phyloP scores from a whole-genome alignment of 2,329 filamentous ascomycete genomes.

The Macroventuria anomochaeta region DNA sequence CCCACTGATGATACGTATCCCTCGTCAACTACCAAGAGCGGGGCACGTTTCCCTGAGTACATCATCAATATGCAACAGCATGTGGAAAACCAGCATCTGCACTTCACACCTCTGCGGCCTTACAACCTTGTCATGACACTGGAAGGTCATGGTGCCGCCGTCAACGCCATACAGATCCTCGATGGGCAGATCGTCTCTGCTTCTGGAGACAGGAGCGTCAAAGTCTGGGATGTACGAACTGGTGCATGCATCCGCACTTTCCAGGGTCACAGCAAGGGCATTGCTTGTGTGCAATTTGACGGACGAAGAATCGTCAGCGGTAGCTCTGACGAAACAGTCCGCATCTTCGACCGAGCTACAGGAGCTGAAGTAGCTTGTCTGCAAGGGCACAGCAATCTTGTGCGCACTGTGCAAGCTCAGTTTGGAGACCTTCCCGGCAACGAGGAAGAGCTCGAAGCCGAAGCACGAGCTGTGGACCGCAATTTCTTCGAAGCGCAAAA shows the following conservation, averaged over 20 bases:
- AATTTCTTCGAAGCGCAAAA: conserved; percentile 69
- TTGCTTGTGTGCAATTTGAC: conserved; percentile 97
- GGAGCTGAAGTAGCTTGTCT: conserved; percentile 90
- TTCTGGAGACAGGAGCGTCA: conserved; percentile 91
- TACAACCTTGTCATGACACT: conserved; percentile 81
- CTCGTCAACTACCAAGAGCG: conserved; percentile 49
- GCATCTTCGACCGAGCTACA: conserved; percentile 88
- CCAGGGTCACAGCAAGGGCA: conserved; percentile 89
- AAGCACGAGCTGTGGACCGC: conserved; percentile 75
- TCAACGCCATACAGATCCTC: conserved; percentile 93
- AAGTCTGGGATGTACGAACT: conserved; percentile 89
- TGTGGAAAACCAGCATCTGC: conserved; percentile 47
- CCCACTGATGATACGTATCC: conserved; percentile 51
- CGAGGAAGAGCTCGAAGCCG: conserved; percentile 72
- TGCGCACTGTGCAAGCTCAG: conserved; percentile 92
- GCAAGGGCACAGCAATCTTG: conserved; percentile 79
- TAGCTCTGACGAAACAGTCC: conserved; percentile 93
- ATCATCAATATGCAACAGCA: conserved; percentile 59
- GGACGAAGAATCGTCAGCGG: conserved; percentile 92
- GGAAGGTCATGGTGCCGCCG: conserved; percentile 85
- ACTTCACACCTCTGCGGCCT: conserved; percentile 65
- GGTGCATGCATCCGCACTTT: conserved; percentile 79
- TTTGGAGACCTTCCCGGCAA: conserved; percentile 89
- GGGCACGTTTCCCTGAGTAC: conserved; percentile 59
- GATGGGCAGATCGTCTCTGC: conserved; percentile 89